phyloP scores from a whole-genome alignment of 164 flowering plant species.

The Vitis riparia region DNA sequence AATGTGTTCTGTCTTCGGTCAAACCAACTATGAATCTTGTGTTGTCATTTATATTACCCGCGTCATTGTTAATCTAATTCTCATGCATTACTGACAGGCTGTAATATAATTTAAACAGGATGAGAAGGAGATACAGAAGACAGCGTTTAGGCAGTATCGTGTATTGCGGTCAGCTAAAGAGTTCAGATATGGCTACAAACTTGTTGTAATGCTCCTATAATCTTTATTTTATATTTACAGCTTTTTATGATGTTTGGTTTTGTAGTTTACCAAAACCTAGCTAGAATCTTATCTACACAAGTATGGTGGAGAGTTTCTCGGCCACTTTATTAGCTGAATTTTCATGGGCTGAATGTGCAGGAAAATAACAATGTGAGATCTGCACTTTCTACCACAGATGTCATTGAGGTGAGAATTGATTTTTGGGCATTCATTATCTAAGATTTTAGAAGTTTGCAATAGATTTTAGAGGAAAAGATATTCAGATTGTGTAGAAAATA shows the following conservation, averaged over 20 bases:
- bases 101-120: slow-evolving; percentile 57
- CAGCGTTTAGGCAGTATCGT: slow-evolving; percentile 67
- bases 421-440: background rate
- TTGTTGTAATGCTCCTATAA: slow-evolving; percentile 61
- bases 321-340: background rate
- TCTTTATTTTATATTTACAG: background rate
- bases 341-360: slow-evolving; percentile 37
- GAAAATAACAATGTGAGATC: slow-evolving; percentile 73
- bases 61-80: background rate
- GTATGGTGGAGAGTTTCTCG: background rate
- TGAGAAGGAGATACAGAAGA: slow-evolving; percentile 85
- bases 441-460: background rate
- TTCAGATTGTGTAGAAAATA: background rate
- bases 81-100: slow-evolving; percentile 20
- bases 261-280: background rate
- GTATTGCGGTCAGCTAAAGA: slow-evolving; percentile 65
- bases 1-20: background rate
- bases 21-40: no score
- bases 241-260: background rate
- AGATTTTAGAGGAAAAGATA: background rate
- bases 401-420: slow-evolving; percentile 66
- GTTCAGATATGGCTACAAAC: slow-evolving; percentile 92
- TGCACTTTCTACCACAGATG: slow-evolving; percentile 73
- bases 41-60: background rate
- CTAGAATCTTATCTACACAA: background rate